phyloP scores from a whole-genome alignment of 768 basidiomycete species.

The Russula sp. region DNA sequence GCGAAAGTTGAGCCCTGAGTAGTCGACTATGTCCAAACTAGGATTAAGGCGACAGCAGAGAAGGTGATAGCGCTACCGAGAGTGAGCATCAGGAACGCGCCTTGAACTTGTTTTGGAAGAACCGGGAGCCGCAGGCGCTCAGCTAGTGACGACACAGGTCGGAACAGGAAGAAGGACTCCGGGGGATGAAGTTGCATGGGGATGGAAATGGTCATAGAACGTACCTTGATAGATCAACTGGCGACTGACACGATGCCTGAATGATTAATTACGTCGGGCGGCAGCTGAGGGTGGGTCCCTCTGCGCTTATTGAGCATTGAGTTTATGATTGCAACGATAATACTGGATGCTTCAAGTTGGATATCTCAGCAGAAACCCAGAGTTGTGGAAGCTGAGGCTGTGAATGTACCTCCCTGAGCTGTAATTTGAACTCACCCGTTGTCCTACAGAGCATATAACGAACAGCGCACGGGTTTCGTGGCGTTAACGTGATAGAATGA shows the following conservation, averaged over 20 bases:
- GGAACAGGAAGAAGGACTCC: slow-evolving; percentile 5
- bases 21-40: background rate
- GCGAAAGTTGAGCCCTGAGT: background rate
- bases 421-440: background rate
- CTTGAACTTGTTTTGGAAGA: slow-evolving; percentile 3
- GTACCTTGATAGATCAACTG: slow-evolving; percentile 3
- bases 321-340: background rate
- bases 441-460: background rate
- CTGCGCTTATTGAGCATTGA: background rate
- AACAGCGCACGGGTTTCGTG: background rate
- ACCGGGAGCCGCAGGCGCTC: background rate
- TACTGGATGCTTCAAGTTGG: background rate
- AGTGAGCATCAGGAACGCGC: background rate
- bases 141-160: background rate
- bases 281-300: background rate
- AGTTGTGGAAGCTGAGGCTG: background rate
- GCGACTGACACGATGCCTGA: background rate
- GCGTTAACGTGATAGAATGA: background rate
- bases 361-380: background rate
- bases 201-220: background rate
- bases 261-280: slow-evolving; percentile 6
- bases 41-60: background rate
- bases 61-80: background rate
- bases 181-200: background rate
- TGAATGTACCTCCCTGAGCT: background rate